Conservation (phyloP, 2,329 filamentous ascomycete species). For the Fusarium solani-melongenae region DNA sequence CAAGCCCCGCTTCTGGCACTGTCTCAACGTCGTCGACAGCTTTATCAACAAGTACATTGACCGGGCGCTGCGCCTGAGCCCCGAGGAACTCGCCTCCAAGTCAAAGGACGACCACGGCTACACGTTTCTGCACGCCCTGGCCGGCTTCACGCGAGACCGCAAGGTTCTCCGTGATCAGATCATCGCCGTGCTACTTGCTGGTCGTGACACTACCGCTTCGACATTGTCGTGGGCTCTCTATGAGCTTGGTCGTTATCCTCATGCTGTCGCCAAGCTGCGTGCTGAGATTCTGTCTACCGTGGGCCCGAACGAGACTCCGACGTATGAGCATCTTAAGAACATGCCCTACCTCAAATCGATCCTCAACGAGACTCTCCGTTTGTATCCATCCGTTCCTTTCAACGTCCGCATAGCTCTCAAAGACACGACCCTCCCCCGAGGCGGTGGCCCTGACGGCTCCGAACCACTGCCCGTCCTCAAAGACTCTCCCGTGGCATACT, state of each 20-base stretch:
- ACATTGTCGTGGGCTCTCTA: conserved; percentile 86
- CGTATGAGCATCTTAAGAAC: conserved; percentile 83
- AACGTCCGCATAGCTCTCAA: conserved; percentile 78
- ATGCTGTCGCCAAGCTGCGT: conserved; percentile 74
- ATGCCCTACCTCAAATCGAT: conserved; percentile 85
- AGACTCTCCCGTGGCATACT: conserved; percentile 74
- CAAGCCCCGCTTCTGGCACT: conserved; percentile 69
- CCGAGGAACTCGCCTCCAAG: conserved; percentile 77
- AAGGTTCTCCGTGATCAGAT: conserved; percentile 85
- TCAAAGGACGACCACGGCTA: conserved; percentile 78
- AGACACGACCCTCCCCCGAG: conserved; percentile 80
- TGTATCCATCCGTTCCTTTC: conserved; percentile 83
- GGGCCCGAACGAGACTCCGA: conserved; percentile 71
- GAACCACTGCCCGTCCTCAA: conserved; percentile 74
- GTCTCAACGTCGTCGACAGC: conserved; percentile 75
- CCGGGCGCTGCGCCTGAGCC: conserved; percentile 73
- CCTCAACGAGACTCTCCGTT: conserved; percentile 80
- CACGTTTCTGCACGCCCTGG: conserved; percentile 88
- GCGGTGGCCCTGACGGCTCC: conserved; percentile 72
- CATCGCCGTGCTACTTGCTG: conserved; percentile 83
- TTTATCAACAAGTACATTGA: conserved; percentile 86
- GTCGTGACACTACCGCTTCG: conserved; percentile 86
- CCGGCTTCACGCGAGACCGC: conserved; percentile 78
- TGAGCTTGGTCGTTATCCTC: conserved; percentile 79
- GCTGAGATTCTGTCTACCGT: conserved; percentile 76